Evolutionary conservation across 2,329 filamentous ascomycete species (phyloP).

Genomic region (Fusarium nygamai): DNA sequence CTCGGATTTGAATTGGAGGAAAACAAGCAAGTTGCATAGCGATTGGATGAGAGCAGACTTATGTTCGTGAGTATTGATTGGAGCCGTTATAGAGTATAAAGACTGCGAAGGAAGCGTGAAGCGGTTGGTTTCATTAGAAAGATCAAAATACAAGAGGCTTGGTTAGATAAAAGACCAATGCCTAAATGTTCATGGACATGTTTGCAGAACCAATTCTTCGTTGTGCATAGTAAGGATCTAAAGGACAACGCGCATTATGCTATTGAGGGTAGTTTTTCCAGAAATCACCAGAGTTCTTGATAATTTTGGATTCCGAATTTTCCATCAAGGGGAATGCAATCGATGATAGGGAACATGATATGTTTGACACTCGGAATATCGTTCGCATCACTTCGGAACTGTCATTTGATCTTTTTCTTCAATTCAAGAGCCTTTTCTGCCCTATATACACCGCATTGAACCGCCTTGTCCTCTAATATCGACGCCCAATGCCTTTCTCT

Average conservation of each 20-base stretch:
- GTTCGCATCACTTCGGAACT: neutral
- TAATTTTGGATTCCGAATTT: neutral
- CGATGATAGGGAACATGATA: conserved; percentile 69
- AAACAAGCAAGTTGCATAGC: neutral
- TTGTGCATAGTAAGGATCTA: neutral
- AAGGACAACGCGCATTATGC: neutral
- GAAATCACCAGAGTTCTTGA: neutral
- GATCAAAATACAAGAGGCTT: neutral
- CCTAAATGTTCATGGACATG: neutral
- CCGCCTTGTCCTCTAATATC: neutral
- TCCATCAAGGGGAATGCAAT: conserved; percentile 50
- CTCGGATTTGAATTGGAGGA: conserved; percentile 27
- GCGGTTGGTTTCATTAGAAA: neutral
- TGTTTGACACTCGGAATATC: neutral
- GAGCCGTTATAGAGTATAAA: neutral
- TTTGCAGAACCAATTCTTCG: neutral
- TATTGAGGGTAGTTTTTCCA: too few species aligned
- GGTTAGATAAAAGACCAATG: neutral
- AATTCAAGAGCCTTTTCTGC: conserved; percentile 27
- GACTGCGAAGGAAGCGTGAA: neutral
- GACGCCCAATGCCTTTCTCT: conserved; percentile 5
- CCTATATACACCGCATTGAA: conserved; percentile 37
- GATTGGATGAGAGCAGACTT: neutral
- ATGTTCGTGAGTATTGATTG: neutral
- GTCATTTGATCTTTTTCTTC: conserved; percentile 13